These are phyloP conservation scores for Talaromyces liani DNA, from an alignment of 495 filamentous ascomycete species.

Conservation along the genomic window DNA sequence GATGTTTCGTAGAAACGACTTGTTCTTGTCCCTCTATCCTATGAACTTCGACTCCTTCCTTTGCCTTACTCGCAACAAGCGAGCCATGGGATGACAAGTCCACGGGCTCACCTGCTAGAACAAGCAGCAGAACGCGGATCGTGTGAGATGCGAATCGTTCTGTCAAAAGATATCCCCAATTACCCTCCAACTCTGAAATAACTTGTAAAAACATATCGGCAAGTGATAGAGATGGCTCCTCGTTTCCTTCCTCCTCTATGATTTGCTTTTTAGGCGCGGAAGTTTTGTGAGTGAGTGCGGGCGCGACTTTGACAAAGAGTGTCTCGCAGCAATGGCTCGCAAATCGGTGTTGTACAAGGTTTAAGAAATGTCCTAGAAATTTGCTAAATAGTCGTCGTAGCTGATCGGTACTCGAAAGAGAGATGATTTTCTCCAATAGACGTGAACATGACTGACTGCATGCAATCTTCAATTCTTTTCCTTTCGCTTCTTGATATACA, in stretches of 20 bases:
- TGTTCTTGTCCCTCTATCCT: slow-evolving; percentile 27
- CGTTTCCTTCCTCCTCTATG: slow-evolving; percentile 25
- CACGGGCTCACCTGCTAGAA: slow-evolving; percentile 76
- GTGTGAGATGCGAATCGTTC: slow-evolving; percentile 89
- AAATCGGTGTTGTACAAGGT: slow-evolving; percentile 88
- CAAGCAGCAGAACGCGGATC: slow-evolving; percentile 72
- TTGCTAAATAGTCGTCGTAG: slow-evolving; percentile 77
- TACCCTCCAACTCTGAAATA: slow-evolving; percentile 74
- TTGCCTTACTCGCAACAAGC: slow-evolving; percentile 78
- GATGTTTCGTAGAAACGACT: slow-evolving; percentile 23
- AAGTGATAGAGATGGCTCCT: slow-evolving; percentile 50
- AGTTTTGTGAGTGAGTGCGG: slow-evolving; percentile 59
- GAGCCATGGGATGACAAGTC: slow-evolving; percentile 55
- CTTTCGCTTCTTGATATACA: slow-evolving; percentile 76
- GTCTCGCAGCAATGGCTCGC: slow-evolving; percentile 96
- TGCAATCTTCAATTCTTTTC: slow-evolving; percentile 93
- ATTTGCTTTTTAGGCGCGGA: slow-evolving; percentile 32
- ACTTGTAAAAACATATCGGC: slow-evolving; percentile 78
- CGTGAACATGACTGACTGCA: slow-evolving; percentile 92
- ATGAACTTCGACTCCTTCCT: slow-evolving; percentile 63
- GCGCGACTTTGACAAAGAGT: slow-evolving; percentile 75
- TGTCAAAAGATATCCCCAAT: slow-evolving; percentile 76
- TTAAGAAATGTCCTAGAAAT: slow-evolving; percentile 82
- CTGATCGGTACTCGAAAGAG: slow-evolving; percentile 70
- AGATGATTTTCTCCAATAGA: slow-evolving; percentile 83